phyloP scores from a whole-genome alignment of 495 filamentous ascomycete genomes.

The Clohesyomyces aquaticus region DNA sequence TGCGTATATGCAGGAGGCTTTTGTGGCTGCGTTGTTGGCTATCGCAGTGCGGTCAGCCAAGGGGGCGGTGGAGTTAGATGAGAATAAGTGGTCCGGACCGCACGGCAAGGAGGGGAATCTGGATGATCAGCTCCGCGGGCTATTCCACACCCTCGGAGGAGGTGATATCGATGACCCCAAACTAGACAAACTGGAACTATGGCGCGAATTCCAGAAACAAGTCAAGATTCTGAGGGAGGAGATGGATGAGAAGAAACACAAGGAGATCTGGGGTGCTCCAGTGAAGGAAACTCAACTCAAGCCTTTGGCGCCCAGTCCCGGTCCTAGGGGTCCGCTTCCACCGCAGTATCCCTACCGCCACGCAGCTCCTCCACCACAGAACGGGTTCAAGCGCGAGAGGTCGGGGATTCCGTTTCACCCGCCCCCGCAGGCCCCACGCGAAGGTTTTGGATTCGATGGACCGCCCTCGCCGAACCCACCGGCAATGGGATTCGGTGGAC shows the following conservation, averaged over 20 bases:
- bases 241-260: slow-evolving; percentile 41
- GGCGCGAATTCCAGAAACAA: slow-evolving; percentile 52
- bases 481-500: too few relatives aligned
- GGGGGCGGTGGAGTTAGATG: slow-evolving; percentile 1
- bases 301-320: too few relatives aligned
- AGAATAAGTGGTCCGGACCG: slow-evolving; percentile 38
- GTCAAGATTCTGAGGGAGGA: slow-evolving; percentile 49
- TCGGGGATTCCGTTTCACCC: too few relatives aligned
- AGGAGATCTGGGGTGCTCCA: too few relatives aligned
- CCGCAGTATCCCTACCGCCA: too few relatives aligned
- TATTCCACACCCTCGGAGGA: neutral
- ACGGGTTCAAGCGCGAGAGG: too few relatives aligned
- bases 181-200: slow-evolving; percentile 47
- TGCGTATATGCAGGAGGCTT: slow-evolving; percentile 51
- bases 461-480: too few relatives aligned
- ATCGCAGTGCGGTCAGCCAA: slow-evolving; percentile 38
- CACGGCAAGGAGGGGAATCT: slow-evolving; percentile 34
- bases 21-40: slow-evolving; percentile 46
- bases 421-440: too few relatives aligned
- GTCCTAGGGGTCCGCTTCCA: too few relatives aligned
- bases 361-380: too few relatives aligned
- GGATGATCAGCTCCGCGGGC: neutral
- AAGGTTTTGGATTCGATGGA: too few relatives aligned
- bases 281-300: too few relatives aligned
- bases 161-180: slow-evolving; percentile 18